Conservation (phyloP, 192 early-diverging fungal genomes). For the Coemansia sp. region DNA sequence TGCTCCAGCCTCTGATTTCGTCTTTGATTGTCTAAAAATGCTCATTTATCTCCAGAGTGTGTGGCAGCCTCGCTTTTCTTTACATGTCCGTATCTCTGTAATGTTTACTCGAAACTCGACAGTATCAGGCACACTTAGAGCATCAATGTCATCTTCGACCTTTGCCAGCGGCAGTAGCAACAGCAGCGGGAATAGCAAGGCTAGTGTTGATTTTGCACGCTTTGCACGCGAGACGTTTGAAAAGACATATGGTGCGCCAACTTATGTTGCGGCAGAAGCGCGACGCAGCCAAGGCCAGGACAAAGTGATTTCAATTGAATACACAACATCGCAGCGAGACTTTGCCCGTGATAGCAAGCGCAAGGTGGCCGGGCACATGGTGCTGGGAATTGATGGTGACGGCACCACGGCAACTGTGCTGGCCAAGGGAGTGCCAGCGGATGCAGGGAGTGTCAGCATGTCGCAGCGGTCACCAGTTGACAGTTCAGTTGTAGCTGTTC, state of each 20-base stretch:
- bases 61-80: not conserved
- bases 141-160: not conserved
- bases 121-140: not conserved
- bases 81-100: not conserved
- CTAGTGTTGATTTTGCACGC: conserved; percentile 30
- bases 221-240: conserved; percentile 31
- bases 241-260: conserved; percentile 21
- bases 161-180: conserved; percentile 1
- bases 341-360: conserved; percentile 57
- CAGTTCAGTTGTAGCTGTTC: conserved; percentile 42
- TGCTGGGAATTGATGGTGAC: conserved; percentile 24
- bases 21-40: not conserved
- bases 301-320: conserved; percentile 28
- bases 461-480: conserved; percentile 38
- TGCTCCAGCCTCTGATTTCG: too few relatives aligned
- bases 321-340: conserved; percentile 54
- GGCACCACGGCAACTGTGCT: conserved; percentile 21
- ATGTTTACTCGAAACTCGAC: not conserved
- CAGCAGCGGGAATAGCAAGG: conserved; percentile 27
- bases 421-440: conserved; percentile 33
- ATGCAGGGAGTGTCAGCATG: conserved; percentile 27
- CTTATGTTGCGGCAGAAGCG: conserved; percentile 15
- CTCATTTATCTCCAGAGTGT: not conserved
- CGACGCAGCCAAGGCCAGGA: conserved; percentile 3
- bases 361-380: conserved; percentile 38